Percentiles rank a stretch among this genome's conserved stretches.
Conservation (phyloP, 352 stramenopile genomes). For the Aphanomyces invadans region DNA sequence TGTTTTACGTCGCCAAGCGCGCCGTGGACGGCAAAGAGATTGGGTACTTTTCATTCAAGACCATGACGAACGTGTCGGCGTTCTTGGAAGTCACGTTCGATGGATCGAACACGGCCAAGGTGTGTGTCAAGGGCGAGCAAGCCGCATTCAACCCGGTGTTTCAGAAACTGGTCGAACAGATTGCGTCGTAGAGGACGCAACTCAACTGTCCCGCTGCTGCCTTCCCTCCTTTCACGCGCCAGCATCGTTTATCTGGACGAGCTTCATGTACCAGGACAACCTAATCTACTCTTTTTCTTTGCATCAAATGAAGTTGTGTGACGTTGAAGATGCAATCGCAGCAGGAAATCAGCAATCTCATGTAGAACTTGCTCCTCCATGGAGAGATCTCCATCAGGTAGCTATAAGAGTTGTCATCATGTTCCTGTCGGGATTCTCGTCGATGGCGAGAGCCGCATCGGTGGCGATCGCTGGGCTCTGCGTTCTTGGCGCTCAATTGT, state of each 20-base stretch:
- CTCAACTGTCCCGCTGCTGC: no score
- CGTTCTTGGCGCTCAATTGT: not conserved
- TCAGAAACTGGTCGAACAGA: slow-evolving; percentile 82
- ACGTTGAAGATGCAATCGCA: not conserved
- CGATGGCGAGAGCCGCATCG: no score
- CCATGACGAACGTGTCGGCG: slow-evolving; percentile 87
- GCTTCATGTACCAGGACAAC: no score
- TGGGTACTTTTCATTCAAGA: slow-evolving; percentile 94
- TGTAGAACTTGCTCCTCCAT: slow-evolving; percentile 27
- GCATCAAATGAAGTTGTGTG: no score
- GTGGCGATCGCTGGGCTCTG: not conserved
- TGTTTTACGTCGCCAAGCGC: slow-evolving; percentile 93
- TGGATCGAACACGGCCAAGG: slow-evolving; percentile 83
- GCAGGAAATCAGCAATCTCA: slow-evolving; percentile 27
- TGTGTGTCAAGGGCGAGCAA: slow-evolving; percentile 93
- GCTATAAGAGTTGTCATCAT: slow-evolving; percentile 24
- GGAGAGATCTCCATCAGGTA: slow-evolving; percentile 16
- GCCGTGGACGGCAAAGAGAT: slow-evolving; percentile 92
- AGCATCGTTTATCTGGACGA: no score
- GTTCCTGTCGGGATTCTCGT: not conserved
- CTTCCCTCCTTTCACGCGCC: no score
- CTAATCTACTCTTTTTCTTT: no score
- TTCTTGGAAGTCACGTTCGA: slow-evolving; percentile 95
- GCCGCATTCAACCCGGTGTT: slow-evolving; percentile 83
- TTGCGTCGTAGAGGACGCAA: slow-evolving; percentile 24